phyloP scores from a whole-genome alignment of 805 yeast species.

The Cyberlindnera americana region DNA sequence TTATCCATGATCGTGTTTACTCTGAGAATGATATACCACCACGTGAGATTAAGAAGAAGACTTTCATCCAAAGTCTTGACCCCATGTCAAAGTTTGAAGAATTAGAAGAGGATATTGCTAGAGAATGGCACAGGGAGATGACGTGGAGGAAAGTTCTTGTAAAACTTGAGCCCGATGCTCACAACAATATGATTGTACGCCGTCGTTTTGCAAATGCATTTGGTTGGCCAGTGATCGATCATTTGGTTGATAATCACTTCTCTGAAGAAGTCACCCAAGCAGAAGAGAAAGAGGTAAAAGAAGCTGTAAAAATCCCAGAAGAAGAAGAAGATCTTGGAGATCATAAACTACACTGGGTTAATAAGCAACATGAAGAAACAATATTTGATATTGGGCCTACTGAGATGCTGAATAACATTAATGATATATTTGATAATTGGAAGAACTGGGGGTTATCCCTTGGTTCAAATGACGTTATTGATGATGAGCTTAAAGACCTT shows the following conservation, averaged over 20 bases:
- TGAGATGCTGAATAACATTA: slow-evolving; percentile 61
- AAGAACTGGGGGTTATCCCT: slow-evolving; percentile 30
- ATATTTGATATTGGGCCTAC: slow-evolving; percentile 62
- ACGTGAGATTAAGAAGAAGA: slow-evolving; percentile 12
- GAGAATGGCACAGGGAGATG: slow-evolving; percentile 66
- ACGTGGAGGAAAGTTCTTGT: slow-evolving; percentile 71
- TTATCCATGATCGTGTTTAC: slow-evolving; percentile 68
- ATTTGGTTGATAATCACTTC: slow-evolving; percentile 62
- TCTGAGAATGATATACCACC: slow-evolving; percentile 46
- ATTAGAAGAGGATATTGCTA: slow-evolving; percentile 64
- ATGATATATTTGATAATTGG: slow-evolving; percentile 52
- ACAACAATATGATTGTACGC: slow-evolving; percentile 69
- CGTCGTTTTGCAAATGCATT: slow-evolving; percentile 74
- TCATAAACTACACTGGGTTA: slow-evolving; percentile 44
- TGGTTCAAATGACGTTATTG: slow-evolving; percentile 7
- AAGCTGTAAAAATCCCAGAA: slow-evolving; percentile 1
- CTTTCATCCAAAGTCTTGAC: slow-evolving; percentile 29
- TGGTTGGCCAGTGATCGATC: slow-evolving; percentile 82
- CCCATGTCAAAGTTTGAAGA: slow-evolving; percentile 41
- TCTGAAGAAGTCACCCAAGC: too few relatives aligned
- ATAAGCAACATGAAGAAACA: slow-evolving; percentile 30
- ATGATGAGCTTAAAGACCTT: too few relatives aligned
- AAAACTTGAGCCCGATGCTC: slow-evolving; percentile 68
- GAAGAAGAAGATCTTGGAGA: slow-evolving; percentile 16
- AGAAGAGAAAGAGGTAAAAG: too few relatives aligned